A percentile compares a stretch with the other conserved stretches of the same genome.
Conservation (phyloP, 805 yeast genomes). For the Candida morakotiae region DNA sequence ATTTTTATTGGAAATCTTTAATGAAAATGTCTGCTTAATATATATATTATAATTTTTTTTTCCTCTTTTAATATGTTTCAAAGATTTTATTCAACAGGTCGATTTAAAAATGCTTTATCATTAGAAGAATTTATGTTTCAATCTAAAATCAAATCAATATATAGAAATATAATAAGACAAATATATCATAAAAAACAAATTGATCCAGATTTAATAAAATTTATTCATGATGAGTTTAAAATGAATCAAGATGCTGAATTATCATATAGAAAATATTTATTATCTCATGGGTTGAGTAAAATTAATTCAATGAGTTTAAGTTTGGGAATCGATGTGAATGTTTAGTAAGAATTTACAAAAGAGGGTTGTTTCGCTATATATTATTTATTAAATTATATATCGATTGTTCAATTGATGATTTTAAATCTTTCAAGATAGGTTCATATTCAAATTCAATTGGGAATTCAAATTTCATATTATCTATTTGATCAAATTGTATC, state of each 20-base stretch:
- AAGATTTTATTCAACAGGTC: not conserved
- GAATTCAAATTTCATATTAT: constrained; percentile 7
- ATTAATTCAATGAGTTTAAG: constrained; percentile 23
- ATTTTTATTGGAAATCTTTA: constrained; percentile 1
- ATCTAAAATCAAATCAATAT: constrained; percentile 27
- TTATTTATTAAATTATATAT: constrained; percentile 5
- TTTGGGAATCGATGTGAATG: constrained; percentile 14
- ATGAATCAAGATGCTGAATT: constrained; percentile 26
- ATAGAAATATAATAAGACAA: constrained; percentile 29
- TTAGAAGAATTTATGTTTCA: constrained; percentile 40
- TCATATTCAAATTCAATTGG: constrained; percentile 5
- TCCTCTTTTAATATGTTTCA: not conserved
- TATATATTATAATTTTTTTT: not conserved
- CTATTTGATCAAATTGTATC: constrained; percentile 11
- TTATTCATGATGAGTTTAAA: constrained; percentile 31
- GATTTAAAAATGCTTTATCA: constrained; percentile 14
- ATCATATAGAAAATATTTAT: constrained; percentile 33
- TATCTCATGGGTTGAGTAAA: constrained; percentile 27
- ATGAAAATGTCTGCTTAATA: not conserved
- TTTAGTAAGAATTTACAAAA: not conserved
- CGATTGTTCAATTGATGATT: constrained; percentile 7
- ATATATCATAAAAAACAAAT: constrained; percentile 35
- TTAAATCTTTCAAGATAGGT: not conserved
- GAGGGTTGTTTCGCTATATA: too few relatives aligned
- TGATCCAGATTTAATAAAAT: constrained; percentile 24